Evolutionary conservation across 2,329 filamentous ascomycete genomes (phyloP), one percentile per base, ranked within the genome.

Genomic region (Sphaerulina musiva): DNA sequence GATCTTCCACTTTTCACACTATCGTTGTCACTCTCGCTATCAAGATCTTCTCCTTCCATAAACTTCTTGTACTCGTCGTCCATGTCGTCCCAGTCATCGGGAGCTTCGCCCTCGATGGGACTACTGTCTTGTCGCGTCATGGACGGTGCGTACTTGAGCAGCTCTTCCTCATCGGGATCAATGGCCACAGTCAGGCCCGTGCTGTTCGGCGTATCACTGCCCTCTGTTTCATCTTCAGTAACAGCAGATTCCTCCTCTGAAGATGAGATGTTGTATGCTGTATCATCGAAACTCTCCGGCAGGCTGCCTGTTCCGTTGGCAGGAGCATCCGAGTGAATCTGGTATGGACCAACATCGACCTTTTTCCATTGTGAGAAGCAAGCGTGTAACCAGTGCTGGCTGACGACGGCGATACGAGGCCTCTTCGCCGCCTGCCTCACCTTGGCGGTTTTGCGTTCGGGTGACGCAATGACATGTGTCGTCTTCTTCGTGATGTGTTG

Each of bases 371-470:
- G 85, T 26, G 83, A 86, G 59, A 97, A 82, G 52, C 85, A 95
- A 62, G 91, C 86, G 32, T 85, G 79, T 31, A 98, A 82, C 93
- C 93, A 98, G 64, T 89, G 83, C 50, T 90, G 87, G 62, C 86
- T 90, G 46, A 98, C 93, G 55, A 98, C 95, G 69, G 90, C 91
- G 70, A 97, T 87, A 48, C 67, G 60, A 12, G 83, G 82, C 0
- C 86, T 78, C 59, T 84, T 83, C 11, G 87, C 85, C 0, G 93
- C 93, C 70, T 91, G 86, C 46, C 88, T 85, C 42, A 97, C 89
- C 72, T 98, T 98, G 50, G 89, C 86, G 0, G 93, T 97, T 20
- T 91, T 84, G 23, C 86, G 78, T 12, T 81, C 78, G 14, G 81
- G 82, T 48, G 82, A 85, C 7, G 87, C 84, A 2, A 91, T 85